Conservation (phyloP, 768 basidiomycete genomes). For the Trametes villosa region DNA sequence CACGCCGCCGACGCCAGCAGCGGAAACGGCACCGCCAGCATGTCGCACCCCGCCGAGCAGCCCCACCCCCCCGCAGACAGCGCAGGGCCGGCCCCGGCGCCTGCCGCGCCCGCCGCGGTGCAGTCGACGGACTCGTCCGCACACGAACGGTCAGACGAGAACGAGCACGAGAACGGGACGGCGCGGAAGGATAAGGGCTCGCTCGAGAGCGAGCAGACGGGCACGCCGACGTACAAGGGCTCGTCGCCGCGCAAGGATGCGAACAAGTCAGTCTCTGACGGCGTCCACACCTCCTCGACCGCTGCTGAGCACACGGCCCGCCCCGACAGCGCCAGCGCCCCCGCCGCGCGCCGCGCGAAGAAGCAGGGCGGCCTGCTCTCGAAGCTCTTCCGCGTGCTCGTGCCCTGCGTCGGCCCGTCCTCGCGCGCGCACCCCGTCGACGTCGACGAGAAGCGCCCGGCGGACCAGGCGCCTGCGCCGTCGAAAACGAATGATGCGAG, state of each 20-base stretch:
- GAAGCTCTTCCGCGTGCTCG: constrained; percentile 61
- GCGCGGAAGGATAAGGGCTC: constrained; percentile 48
- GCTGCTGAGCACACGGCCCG: constrained; percentile 27
- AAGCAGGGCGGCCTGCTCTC: constrained; percentile 46
- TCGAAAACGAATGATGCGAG: constrained; percentile 10
- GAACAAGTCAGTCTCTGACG: constrained; percentile 39
- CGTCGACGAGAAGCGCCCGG: constrained; percentile 29
- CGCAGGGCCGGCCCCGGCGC: constrained; percentile 32
- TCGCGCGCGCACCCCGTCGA: constrained; percentile 52
- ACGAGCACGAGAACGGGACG: constrained; percentile 46
- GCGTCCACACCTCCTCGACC: constrained; percentile 37
- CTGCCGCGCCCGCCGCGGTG: constrained; percentile 19
- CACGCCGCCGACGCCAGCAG: constrained; percentile 12
- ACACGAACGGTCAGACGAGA: constrained; percentile 43
- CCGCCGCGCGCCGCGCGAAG: constrained; percentile 46
- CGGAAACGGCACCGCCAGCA: constrained; percentile 16
- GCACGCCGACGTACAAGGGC: constrained; percentile 46
- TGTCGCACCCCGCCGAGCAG: constrained; percentile 11
- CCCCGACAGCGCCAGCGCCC: constrained; percentile 26
- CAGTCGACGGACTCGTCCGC: constrained; percentile 22
- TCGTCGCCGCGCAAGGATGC: constrained; percentile 34
- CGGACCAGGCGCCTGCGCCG: constrained; percentile 6
- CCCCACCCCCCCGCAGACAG: constrained; percentile 21
- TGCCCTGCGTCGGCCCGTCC: constrained; percentile 68
- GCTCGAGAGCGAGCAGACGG: constrained; percentile 46